Percentiles rank a stretch among this genome's conserved stretches.
These are phyloP conservation scores for Conringia planisiliqua DNA, from an alignment of 345 rosid species.

Conservation along the genomic window DNA sequence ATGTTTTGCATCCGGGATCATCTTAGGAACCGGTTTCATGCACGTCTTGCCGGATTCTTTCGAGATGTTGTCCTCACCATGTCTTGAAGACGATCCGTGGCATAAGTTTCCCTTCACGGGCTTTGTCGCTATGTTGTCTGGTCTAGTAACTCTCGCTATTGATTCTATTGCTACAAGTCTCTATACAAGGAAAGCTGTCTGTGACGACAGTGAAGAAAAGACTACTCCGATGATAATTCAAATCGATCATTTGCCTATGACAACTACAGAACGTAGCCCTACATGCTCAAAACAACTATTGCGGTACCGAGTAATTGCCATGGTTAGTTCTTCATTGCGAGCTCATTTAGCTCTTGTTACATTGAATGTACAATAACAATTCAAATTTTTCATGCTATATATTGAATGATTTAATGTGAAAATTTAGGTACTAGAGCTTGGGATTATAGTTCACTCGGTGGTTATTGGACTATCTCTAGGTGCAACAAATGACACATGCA, in stretches of 20 bases:
- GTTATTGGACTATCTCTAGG: not conserved
- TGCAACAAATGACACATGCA: not conserved
- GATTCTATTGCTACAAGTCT: slow-evolving; percentile 53
- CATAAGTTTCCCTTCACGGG: slow-evolving; percentile 73
- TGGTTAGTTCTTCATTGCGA: not conserved
- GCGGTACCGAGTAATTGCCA: not conserved
- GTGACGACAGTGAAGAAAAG: not conserved
- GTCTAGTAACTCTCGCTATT: slow-evolving; percentile 54
- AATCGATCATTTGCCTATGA: not conserved
- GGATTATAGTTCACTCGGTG: not conserved
- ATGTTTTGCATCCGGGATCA: slow-evolving; percentile 72
- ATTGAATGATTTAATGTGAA: not conserved
- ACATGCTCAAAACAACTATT: not conserved
- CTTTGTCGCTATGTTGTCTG: slow-evolving; percentile 77
- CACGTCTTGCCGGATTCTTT: slow-evolving; percentile 89
- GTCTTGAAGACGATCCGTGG: slow-evolving; percentile 71
- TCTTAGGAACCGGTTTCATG: slow-evolving; percentile 78
- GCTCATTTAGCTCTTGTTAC: not conserved
- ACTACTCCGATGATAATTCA: not conserved
- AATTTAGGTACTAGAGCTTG: not conserved
- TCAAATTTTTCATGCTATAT: not conserved
- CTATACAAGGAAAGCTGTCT: not conserved
- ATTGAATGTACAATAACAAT: not conserved
- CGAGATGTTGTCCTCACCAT: slow-evolving; percentile 58
- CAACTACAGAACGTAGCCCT: not conserved